These are phyloP conservation scores for Oenanthe sinensis DNA, from an alignment of 129 eudicot genomes.

Conservation along the genomic window DNA sequence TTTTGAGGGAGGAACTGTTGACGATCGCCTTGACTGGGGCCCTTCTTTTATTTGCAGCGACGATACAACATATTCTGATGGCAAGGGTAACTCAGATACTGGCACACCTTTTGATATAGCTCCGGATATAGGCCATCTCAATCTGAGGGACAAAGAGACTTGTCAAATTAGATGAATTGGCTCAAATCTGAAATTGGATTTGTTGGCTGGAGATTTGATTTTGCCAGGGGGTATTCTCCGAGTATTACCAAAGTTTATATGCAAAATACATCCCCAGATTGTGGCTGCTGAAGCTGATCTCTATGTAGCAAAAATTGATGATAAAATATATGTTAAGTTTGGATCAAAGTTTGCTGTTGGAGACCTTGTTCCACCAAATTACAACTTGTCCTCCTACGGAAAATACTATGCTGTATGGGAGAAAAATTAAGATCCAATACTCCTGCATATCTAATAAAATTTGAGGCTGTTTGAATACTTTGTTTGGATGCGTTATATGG, in stretches of 20 bases:
- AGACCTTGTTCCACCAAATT: conserved; percentile 40
- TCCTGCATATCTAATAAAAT: conserved; percentile 7
- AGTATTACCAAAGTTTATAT: conserved; percentile 48
- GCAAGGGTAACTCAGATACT: conserved; percentile 51
- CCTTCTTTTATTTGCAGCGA: conserved; percentile 51
- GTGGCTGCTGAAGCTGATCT: conserved; percentile 61
- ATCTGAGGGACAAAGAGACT: conserved; percentile 58
- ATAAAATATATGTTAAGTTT: conserved; percentile 35
- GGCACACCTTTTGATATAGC: conserved; percentile 38
- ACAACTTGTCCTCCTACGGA: conserved; percentile 47
- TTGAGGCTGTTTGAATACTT: background rate
- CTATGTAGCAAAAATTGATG: conserved; percentile 57
- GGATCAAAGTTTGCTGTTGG: conserved; percentile 55
- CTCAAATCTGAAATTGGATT: conserved; percentile 60
- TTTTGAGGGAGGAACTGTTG: conserved; percentile 70
- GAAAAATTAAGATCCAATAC: conserved; percentile 3
- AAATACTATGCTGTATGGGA: conserved; percentile 56
- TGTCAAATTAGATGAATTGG: conserved; percentile 80
- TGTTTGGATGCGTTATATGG: background rate
- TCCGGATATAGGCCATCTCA: conserved; percentile 68
- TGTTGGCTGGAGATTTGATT: conserved; percentile 75
- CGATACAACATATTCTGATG: conserved; percentile 39
- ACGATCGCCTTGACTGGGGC: conserved; percentile 70
- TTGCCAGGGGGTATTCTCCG: conserved; percentile 47
- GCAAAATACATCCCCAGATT: conserved; percentile 49